Base-by-base conservation (phyloP, 768 basidiomycete species). In the Inosperma sp. region DNA sequence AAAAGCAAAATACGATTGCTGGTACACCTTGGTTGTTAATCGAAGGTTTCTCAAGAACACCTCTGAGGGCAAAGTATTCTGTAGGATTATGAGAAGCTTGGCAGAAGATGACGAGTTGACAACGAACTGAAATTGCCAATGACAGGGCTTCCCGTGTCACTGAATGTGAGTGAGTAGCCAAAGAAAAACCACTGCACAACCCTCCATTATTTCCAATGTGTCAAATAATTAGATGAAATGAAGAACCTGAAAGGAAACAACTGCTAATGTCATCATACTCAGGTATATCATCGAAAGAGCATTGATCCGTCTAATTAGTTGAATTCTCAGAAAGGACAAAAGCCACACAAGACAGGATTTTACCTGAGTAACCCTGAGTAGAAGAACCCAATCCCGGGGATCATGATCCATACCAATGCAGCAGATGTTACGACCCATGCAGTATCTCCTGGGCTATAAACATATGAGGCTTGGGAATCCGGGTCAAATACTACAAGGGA, bases 131-230 rank as follows among this genome's bases (percentile, higher is more conserved):
- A 77, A 59, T 94, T 71, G 5, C 94, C 94, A 49, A 97, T 93
- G 67, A 77, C 95, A 16, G 53, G 52, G 52, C 68, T 72, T 4
- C 75, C 89, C 0, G 76, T 79, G 14, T 89, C 86, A 52, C 84
- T 86, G 72, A 96, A 96, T 0, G 93, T 80, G 21, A 96, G 74
- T 1, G 90, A 92, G 71, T 77, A 96, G 1, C 93, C 93, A 92
- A 92, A 93, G 76, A 93, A 90, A 73, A 90, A 91, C 90, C 90
- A 93, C 84, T 91, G 27, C 5, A 48, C 10, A 5, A 48, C 16
- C 5, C 7, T 4, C 16, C 31, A 48, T 25, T 5, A 31, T 31
- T 31, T n/a, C n/a, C 8, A 31, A 31, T 31, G n/a, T 8, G 8
- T 33, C 13, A 45, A 33, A 46, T 2, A n/a, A 6, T 13, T 22